Evolutionary conservation across 164 flowering plant species (phyloP), one percentile per base, ranked within the genome.

Genomic region (Sextonia rubra): DNA sequence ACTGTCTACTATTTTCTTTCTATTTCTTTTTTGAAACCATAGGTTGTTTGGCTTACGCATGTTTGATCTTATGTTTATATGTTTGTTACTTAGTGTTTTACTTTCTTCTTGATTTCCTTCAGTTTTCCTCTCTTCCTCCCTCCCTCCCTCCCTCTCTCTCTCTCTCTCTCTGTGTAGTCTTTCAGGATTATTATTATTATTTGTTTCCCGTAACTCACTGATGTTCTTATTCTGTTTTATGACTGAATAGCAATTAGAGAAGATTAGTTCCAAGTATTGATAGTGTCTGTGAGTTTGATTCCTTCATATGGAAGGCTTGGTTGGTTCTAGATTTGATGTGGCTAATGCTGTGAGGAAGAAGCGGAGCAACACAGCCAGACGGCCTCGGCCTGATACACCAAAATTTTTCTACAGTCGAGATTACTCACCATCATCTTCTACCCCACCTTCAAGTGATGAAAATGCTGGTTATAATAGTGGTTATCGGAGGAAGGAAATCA

Each of bases 401-500:
- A 20, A 80, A 56, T 18, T 75, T 14, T 27, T 77, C 27, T 88
- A 82, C 23, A 67, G 70, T 62, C 80, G 64, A 32, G 85, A 88
- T 56, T 61, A 86, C 60, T 86, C 86, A 18, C 61, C 87, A 12
- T 74, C 80, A 66, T 83, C 85, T 8, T 77, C 87, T 11, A 80
- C 86, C 20, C 86, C 86, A 14, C 80, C 83, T 72, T 86, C 92
- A 1, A 86, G 91, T 79, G 88, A 88, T 79, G 91, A 85, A 72
- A 81, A 76, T 65, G 30, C 37, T 30, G 85, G 77, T 64, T 78
- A 66, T 69, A 84, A 77, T 71, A 12, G 68, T 15, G 80, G 73
- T 73, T 75, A 79, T 29, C 76, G 71, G 64, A 78, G 86, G 79
- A 87, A 86, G 73, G 88, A 85, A 74, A 77, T 83, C 24, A 86